Base-by-base conservation (phyloP, 176 grass and related monocot species). In the Luzula sylvatica region DNA sequence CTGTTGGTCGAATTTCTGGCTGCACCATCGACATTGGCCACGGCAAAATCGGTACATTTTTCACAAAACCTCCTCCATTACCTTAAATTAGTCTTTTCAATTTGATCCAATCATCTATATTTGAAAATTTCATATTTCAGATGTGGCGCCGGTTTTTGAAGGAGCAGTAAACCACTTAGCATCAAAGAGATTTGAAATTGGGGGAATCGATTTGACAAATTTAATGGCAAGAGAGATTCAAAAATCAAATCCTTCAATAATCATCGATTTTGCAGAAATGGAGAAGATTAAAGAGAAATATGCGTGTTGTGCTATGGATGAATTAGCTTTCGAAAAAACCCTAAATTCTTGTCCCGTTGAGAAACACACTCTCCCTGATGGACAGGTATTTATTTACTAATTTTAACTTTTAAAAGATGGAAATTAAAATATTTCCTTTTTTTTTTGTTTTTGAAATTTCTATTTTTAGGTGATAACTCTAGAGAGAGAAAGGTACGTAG, bases 1-100 rank as follows among this genome's bases (percentile, higher is more conserved):
- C 93, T 54, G 78, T 98, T 63, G 93, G 93, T 15, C 93, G 82
- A 44, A 98, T 98, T 74, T 90, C 82, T 0, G 86, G 93, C 43
- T 98, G 86, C 50, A 98, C 86, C 15, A 82, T 98, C 49, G 86
- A 98, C 59, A 98, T 98, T 63, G 92, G 81, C 1, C 93, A 98
- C 62, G 86, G 93, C 8, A 98, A 98, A 76, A 98, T 98, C 67
- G 86, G 86, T 92, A 98, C 29, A 17, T 46, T 46, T 15, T 14
- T 66, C 39, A 43, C 65, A 44, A 45, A 20, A 26, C 26, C 22
- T 17, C 20, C 5, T 47, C 9, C 12, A 30, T 32, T 50, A 29
- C 5, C 11, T 32, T 42, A n/a, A 29, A 28, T 29, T 64, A 17
- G 20, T 42, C 8, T 42, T 14, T 56, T 46, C 55, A 23, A 28